Conservation (phyloP, 176 grass and related monocot genomes). For the Eleusine coracana region DNA sequence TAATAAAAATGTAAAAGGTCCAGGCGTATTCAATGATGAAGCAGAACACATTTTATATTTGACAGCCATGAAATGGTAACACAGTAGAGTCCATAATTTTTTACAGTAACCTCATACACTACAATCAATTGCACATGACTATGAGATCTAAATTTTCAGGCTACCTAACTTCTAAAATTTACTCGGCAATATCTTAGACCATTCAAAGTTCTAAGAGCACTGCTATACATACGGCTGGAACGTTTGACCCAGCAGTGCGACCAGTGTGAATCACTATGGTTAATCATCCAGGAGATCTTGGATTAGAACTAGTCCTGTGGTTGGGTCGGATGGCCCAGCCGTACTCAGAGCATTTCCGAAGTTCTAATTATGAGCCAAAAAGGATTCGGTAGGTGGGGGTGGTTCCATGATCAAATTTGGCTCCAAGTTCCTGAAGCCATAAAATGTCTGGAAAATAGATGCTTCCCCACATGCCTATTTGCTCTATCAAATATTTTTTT, state of each 20-base stretch:
- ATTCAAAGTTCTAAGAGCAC: background rate
- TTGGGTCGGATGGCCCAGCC: no score
- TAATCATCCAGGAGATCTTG: no score
- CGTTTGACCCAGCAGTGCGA: no score
- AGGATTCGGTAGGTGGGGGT: no score
- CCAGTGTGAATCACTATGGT: no score
- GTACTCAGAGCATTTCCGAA: no score
- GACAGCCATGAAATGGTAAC: background rate
- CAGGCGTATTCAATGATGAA: constrained; percentile 16
- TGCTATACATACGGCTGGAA: background rate
- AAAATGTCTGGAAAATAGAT: background rate
- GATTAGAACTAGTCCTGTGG: no score
- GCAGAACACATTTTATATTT: background rate
- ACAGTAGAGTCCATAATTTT: constrained; percentile 5
- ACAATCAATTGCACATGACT: background rate
- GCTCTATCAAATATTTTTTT: no score
- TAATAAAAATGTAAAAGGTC: constrained; percentile 22
- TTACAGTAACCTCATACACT: background rate
- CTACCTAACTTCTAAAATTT: background rate
- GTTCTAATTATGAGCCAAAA: no score
- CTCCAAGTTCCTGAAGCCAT: background rate
- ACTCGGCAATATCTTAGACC: background rate
- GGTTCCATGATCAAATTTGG: no score
- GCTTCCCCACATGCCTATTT: no score
- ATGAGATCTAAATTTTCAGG: background rate